Evolutionary conservation across 768 basidiomycete genomes (phyloP), one percentile per base, ranked within the genome.

Genomic region (Cantharellus cinnabarinus): DNA sequence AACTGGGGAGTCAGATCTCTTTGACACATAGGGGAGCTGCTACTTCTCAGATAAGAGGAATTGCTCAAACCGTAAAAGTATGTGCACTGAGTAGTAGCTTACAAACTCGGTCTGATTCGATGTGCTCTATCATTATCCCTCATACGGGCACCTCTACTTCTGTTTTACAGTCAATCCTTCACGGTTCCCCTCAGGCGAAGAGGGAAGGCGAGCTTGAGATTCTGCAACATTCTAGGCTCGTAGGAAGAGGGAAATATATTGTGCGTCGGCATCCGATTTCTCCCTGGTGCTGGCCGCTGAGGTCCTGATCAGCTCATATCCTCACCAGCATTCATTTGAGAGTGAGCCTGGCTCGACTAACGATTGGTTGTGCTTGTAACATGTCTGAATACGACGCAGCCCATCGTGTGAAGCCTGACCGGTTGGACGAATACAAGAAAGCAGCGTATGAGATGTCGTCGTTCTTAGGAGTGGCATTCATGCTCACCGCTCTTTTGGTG

Each of bases 211-310:
- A 87, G 56, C 71, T 79, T 42, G 82, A 84, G 60, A 72, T 77
- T 51, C 78, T 79, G 59, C 87, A 93, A 66, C 91, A 98, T 68
- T 91, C 89, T 2, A 77, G 81, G 65, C 71, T 93, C 4, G 84
- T 99, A 44, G 94, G 88, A 41, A 75, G 94, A 60, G 89, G 91
- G 52, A 98, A 98, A 75, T 93, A 91, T 68, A 77, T 93, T 41
- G 52, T 54, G 35, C 10, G 52, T 54, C 20, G 20, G 20, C 20
- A 29, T 29, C 20, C 20, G 20, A 54, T 54, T 37, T 54, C 35
- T 54, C 52, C 7, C 14, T 10, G 14, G 35, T 10, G 7, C 52
- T 48, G 10, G 35, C 7, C 10, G 7, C 35, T 7, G 7, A 54
- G 52, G 38, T 37, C 7, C 52, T 54, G 38, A 48, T 48, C 38